Conservation (phyloP, 768 basidiomycete genomes). For the Boletus pseudo-olivaceus region DNA sequence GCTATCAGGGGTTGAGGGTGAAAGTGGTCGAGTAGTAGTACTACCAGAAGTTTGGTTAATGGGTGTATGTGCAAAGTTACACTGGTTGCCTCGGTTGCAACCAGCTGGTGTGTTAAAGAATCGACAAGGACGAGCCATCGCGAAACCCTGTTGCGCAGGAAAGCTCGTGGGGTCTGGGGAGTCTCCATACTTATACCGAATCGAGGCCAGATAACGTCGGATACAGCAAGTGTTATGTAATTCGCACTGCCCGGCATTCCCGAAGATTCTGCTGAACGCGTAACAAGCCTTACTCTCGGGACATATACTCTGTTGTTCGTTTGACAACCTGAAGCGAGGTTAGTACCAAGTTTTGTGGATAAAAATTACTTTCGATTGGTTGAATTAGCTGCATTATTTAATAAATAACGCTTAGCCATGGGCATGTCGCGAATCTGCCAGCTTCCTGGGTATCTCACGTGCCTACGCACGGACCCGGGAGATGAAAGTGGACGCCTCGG, state of each 20-base stretch:
- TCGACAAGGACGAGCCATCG: slow-evolving; percentile 34
- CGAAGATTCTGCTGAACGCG: background rate
- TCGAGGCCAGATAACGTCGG: background rate
- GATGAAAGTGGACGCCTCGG: no score
- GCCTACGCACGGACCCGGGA: no score
- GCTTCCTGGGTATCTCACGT: no score
- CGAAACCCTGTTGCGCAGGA: background rate
- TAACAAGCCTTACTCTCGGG: no score
- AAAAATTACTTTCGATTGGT: no score
- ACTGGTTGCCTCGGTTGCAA: slow-evolving; percentile 43
- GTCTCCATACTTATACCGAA: background rate
- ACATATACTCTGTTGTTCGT: no score
- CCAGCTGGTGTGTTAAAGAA: slow-evolving; percentile 43
- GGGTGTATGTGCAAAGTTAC: slow-evolving; percentile 33
- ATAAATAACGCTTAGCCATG: no score
- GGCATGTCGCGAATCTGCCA: no score
- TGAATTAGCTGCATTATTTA: no score
- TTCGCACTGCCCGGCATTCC: background rate
- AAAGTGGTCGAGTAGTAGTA: background rate
- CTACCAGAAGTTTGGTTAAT: slow-evolving; percentile 6
- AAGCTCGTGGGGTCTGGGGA: background rate
- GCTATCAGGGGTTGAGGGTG: slow-evolving; percentile 7
- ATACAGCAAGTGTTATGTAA: background rate
- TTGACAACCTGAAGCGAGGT: no score
- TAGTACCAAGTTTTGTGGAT: no score